Evolutionary conservation across 106 monocot species (phyloP).

Genomic region (Ottelia alismoides): DNA sequence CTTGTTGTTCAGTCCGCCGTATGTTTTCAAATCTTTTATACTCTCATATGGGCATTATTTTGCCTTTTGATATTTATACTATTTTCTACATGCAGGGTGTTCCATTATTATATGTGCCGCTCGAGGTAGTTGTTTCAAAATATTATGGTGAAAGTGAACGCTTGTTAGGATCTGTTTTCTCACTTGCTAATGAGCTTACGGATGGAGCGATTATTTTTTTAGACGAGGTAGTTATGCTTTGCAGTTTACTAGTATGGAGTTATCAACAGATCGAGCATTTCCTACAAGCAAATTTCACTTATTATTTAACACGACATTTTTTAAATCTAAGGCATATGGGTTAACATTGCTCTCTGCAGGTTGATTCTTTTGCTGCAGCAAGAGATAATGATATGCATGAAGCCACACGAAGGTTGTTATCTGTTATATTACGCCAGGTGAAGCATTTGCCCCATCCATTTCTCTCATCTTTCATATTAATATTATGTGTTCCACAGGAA

Average conservation of each 20-base stretch:
- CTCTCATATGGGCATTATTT: background rate
- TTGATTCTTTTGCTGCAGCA: conserved; percentile 90
- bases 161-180: conserved; percentile 77
- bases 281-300: too few species aligned
- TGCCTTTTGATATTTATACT: background rate
- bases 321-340: too few species aligned
- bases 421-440: conserved; percentile 86
- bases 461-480: background rate
- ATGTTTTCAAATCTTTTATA: too few species aligned
- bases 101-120: conserved; percentile 89
- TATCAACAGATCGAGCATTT: too few species aligned
- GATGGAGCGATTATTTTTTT: conserved; percentile 86
- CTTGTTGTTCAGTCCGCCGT: too few species aligned
- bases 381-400: conserved; percentile 97
- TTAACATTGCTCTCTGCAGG: conserved; percentile 19
- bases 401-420: conserved; percentile 92
- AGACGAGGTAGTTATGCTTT: conserved; percentile 78
- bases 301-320: too few species aligned
- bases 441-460: background rate
- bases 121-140: conserved; percentile 94
- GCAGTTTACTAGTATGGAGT: too few species aligned
- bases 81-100: conserved; percentile 36
- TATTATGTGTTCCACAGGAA: background rate
- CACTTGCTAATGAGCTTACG: conserved; percentile 85
- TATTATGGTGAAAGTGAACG: conserved; percentile 98